Percentiles rank a stretch among this genome's conserved stretches.
phyloP scores from a whole-genome alignment of 2,329 filamentous ascomycete genomes.

The Rhexocercosporidium sp. region DNA sequence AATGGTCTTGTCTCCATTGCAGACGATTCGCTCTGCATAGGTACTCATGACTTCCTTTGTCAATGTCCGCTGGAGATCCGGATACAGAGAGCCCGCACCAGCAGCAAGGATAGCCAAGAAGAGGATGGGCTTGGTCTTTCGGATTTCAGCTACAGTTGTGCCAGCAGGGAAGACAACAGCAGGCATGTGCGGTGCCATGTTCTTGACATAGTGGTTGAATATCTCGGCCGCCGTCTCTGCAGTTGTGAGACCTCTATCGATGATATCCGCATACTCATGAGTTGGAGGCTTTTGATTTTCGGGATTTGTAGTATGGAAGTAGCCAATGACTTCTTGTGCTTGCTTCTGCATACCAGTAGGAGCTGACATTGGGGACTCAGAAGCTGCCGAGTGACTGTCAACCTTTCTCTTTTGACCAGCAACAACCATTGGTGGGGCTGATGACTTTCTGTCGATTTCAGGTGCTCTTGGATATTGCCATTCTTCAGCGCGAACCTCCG shows the following conservation, averaged over 20 bases:
- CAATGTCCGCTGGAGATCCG: slow-evolving; percentile 48
- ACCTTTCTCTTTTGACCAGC: slow-evolving; percentile 43
- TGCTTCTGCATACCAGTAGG: neutral
- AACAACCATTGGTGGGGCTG: slow-evolving; percentile 41
- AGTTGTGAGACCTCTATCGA: slow-evolving; percentile 65
- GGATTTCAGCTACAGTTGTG: slow-evolving; percentile 60
- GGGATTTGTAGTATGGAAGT: neutral
- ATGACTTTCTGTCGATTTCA: slow-evolving; percentile 33
- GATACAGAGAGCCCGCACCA: slow-evolving; percentile 61
- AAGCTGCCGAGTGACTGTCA: slow-evolving; percentile 32
- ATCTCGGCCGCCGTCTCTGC: slow-evolving; percentile 59
- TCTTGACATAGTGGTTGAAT: slow-evolving; percentile 62
- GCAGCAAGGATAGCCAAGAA: slow-evolving; percentile 72
- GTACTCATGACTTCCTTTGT: slow-evolving; percentile 54
- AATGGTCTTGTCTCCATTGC: slow-evolving; percentile 55
- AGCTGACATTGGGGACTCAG: slow-evolving; percentile 13
- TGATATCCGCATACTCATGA: slow-evolving; percentile 47
- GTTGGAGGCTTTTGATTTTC: slow-evolving; percentile 20
- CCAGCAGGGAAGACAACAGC: slow-evolving; percentile 63
- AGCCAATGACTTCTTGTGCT: slow-evolving; percentile 14
- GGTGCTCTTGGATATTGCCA: slow-evolving; percentile 38
- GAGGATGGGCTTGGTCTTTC: slow-evolving; percentile 64
- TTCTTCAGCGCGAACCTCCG: slow-evolving; percentile 34
- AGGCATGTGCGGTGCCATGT: slow-evolving; percentile 66
- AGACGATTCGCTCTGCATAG: slow-evolving; percentile 54